A percentile compares a stretch with the other conserved stretches of the same genome.
phyloP scores from a whole-genome alignment of 2,329 filamentous ascomycete genomes.

The Tolypocladium tropicale region DNA sequence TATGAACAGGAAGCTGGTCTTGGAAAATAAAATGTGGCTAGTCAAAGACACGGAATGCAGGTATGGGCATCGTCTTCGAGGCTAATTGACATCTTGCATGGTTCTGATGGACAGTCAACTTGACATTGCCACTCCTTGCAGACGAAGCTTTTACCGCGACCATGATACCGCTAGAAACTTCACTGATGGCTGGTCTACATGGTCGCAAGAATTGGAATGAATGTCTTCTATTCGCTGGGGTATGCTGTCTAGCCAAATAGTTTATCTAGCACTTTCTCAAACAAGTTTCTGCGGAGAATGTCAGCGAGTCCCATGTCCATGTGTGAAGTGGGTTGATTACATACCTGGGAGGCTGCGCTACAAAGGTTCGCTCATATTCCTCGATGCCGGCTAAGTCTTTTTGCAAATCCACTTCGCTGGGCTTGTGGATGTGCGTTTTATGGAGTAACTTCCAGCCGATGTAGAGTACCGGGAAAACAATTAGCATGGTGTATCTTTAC shows the following conservation, averaged over 20 bases:
- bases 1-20: background rate
- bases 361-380: constrained; percentile 53
- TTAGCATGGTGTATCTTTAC: constrained; percentile 57
- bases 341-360: constrained; percentile 42
- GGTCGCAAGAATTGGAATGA: background rate
- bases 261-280: constrained; percentile 11
- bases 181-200: background rate
- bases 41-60: too few species aligned
- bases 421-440: constrained; percentile 45
- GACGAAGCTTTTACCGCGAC: too few species aligned
- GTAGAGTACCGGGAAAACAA: constrained; percentile 59
- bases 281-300: constrained; percentile 4
- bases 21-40: too few species aligned
- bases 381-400: constrained; percentile 56
- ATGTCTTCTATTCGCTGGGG: background rate
- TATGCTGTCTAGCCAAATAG: constrained; percentile 7
- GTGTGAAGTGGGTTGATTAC: constrained; percentile 9
- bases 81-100: too few species aligned
- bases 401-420: constrained; percentile 51
- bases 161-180: background rate
- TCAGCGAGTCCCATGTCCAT: background rate
- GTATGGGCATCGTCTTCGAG: too few species aligned
- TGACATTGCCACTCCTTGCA: too few species aligned
- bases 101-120: background rate
- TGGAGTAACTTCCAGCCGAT: constrained; percentile 62